A percentile compares a stretch with the other conserved stretches of the same genome.
Conservation (phyloP, 1,139 yeast genomes). For the Yamadazyma pseudoaaseri region DNA sequence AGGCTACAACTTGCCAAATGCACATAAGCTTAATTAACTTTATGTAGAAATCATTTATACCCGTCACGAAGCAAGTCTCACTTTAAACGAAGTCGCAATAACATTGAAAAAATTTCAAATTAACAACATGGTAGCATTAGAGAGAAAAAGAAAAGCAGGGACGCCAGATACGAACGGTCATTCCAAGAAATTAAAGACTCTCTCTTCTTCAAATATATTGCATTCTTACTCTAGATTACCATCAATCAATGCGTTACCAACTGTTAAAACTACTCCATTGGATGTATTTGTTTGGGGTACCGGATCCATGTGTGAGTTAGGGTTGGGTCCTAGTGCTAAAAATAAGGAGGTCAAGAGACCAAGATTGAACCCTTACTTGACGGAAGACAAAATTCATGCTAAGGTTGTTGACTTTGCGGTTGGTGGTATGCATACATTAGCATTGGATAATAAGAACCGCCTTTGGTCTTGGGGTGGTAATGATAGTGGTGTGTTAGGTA, state of each 20-base stretch:
- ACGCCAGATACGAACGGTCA: conserved; percentile 12
- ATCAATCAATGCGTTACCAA: conserved; percentile 42
- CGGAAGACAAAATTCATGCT: conserved; percentile 33
- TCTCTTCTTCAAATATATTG: conserved; percentile 38
- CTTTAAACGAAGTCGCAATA: too few relatives aligned
- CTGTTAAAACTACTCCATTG: conserved; percentile 44
- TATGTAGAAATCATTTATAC: not conserved
- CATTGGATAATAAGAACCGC: conserved; percentile 68
- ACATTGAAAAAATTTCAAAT: too few relatives aligned
- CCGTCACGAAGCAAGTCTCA: too few relatives aligned
- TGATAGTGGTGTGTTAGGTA: conserved; percentile 90
- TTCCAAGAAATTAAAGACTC: conserved; percentile 28
- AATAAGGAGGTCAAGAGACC: conserved; percentile 96
- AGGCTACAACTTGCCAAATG: conserved; percentile 38
- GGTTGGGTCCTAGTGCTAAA: conserved; percentile 84
- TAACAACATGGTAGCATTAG: conserved; percentile 42
- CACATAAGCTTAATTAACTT: conserved; percentile 30
- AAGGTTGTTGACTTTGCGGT: conserved; percentile 79
- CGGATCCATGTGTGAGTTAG: conserved; percentile 96
- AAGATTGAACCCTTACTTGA: conserved; percentile 75
- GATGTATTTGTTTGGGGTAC: conserved; percentile 94
- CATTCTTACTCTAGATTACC: conserved; percentile 52
- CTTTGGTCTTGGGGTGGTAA: conserved; percentile 99
- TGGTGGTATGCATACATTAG: conserved; percentile 95
- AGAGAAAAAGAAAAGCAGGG: conserved; percentile 33